These are phyloP conservation scores for Rhizophora apiculata DNA, from an alignment of 345 rosid genomes.

Conservation along the genomic window DNA sequence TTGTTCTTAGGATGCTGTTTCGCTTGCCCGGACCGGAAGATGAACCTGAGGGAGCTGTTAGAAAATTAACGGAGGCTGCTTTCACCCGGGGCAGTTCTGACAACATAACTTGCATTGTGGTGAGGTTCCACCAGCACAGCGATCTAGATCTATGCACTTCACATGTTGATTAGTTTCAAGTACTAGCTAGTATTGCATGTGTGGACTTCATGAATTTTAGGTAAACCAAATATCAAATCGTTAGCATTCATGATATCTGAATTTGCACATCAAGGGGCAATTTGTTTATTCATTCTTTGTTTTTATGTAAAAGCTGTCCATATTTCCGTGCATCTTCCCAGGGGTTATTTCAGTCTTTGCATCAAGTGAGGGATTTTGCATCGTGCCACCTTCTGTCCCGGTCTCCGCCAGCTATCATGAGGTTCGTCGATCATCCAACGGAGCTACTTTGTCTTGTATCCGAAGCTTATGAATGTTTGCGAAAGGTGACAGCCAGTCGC, in stretches of 20 bases:
- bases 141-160: conserved; percentile 31
- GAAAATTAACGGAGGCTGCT: conserved; percentile 80
- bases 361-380: no score
- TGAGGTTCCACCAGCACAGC: conserved; percentile 55
- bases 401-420: no score
- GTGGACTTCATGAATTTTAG: conserved; percentile 15
- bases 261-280: conserved; percentile 32
- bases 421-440: no score
- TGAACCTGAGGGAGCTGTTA: conserved; percentile 79
- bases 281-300: conserved; percentile 42
- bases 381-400: no score
- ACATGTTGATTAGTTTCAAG: conserved; percentile 20
- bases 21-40: conserved; percentile 63
- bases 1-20: conserved; percentile 66
- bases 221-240: conserved; percentile 12
- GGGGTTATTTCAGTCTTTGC: no score
- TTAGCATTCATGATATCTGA: conserved; percentile 24
- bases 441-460: no score
- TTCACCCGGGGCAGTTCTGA: conserved; percentile 86
- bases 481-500: no score
- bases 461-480: no score
- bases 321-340: no score
- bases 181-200: conserved; percentile 13
- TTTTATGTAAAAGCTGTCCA: background rate
- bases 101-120: conserved; percentile 94